Evolutionary conservation across 2,329 filamentous ascomycete species (phyloP).

Genomic region (Gyromitra esculenta): DNA sequence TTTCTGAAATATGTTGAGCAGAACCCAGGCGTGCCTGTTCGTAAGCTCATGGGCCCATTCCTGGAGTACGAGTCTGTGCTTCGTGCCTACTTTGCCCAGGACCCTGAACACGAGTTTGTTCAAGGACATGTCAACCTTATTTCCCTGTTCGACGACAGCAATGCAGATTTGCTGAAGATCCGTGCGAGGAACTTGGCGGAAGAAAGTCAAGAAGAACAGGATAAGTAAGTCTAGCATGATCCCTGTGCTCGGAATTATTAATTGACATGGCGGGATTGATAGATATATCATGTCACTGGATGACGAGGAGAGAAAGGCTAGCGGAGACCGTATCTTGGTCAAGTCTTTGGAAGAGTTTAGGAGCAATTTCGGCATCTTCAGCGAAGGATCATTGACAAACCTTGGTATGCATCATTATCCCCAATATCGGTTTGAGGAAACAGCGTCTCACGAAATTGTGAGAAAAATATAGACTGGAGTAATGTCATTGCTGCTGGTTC

Average conservation of each 20-base stretch:
- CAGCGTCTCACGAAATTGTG: neutral
- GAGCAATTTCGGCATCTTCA: slow-evolving; percentile 82
- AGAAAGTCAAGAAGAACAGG: slow-evolving; percentile 70
- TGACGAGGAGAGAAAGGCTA: slow-evolving; percentile 69
- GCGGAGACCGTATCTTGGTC: slow-evolving; percentile 75
- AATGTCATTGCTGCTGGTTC: slow-evolving; percentile 73
- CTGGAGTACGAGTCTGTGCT: slow-evolving; percentile 74
- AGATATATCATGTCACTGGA: slow-evolving; percentile 75
- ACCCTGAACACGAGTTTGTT: slow-evolving; percentile 69
- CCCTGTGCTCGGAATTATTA: neutral
- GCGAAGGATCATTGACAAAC: slow-evolving; percentile 78
- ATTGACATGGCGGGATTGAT: slow-evolving; percentile 57
- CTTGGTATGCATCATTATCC: slow-evolving; percentile 60
- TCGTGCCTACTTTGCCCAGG: slow-evolving; percentile 74
- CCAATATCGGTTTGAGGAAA: neutral
- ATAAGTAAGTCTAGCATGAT: slow-evolving; percentile 59
- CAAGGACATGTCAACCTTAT: slow-evolving; percentile 70
- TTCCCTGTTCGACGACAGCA: slow-evolving; percentile 69
- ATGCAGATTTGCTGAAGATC: slow-evolving; percentile 68
- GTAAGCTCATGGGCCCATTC: slow-evolving; percentile 72
- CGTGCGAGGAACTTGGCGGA: slow-evolving; percentile 69
- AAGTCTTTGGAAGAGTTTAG: slow-evolving; percentile 74
- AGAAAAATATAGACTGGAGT: slow-evolving; percentile 36
- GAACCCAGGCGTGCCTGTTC: slow-evolving; percentile 67
- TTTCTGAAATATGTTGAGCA: slow-evolving; percentile 67